Percentiles rank a stretch among this genome's conserved stretches.
Conservation (phyloP, 176 grass and related monocot genomes). For the Aegilops umbellulata region DNA sequence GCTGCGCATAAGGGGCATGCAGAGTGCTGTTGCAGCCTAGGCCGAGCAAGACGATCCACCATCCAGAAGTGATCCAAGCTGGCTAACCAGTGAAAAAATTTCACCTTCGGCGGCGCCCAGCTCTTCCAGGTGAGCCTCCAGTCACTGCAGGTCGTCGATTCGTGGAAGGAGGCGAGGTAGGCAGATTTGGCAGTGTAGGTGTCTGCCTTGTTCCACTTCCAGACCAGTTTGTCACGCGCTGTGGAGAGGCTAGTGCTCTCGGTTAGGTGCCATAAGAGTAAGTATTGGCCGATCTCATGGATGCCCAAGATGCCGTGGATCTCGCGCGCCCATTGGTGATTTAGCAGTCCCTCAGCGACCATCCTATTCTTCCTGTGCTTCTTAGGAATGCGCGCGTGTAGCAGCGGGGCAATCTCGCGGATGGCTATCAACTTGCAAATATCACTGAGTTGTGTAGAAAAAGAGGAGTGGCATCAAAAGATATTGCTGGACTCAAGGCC, state of each 20-base stretch:
- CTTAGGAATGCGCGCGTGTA: not conserved
- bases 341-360: not conserved
- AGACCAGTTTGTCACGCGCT: fast-evolving
- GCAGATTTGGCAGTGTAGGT: not conserved
- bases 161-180: not conserved
- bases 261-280: not conserved
- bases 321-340: not conserved
- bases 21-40: not conserved
- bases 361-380: not conserved
- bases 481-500: no score
- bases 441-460: no score
- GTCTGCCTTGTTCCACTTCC: not conserved
- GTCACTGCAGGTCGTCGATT: not conserved
- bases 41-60: not conserved
- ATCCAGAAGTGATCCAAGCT: not conserved
- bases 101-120: not conserved
- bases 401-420: not conserved
- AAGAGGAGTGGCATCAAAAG: no score
- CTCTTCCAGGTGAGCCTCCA: not conserved
- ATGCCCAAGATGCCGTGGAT: not conserved
- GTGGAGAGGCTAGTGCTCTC: not conserved
- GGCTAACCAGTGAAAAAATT: not conserved
- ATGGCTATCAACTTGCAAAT: no score
- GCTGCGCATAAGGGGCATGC: no score
- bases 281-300: not conserved